Evolutionary conservation across 2,329 filamentous ascomycete species (phyloP).

Genomic region (Hymenoscyphus infarciens): DNA sequence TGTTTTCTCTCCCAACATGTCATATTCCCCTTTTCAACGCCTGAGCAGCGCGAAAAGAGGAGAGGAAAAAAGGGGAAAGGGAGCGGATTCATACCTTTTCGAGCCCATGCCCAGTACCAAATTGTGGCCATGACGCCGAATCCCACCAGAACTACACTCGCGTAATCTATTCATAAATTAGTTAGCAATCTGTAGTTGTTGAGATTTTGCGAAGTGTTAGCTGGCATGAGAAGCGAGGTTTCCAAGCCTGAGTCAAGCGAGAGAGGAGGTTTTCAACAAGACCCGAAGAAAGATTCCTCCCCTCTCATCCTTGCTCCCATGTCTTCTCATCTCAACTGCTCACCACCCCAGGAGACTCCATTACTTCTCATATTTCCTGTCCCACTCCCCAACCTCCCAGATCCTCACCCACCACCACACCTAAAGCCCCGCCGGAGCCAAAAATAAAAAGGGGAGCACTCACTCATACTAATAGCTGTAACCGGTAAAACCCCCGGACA

Average conservation of each 20-base stretch:
- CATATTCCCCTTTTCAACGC: too few species aligned
- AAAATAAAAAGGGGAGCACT: neutral
- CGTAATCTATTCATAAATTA: constrained; percentile 23
- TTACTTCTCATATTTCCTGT: neutral
- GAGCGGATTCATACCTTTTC: constrained; percentile 42
- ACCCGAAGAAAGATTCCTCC: too few species aligned
- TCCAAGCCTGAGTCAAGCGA: neutral
- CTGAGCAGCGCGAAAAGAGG: too few species aligned
- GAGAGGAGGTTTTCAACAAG: neutral
- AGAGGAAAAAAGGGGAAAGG: neutral
- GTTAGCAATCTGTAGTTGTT: neutral
- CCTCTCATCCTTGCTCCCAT: too few species aligned
- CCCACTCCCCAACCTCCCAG: too few species aligned
- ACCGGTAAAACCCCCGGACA: constrained; percentile 59
- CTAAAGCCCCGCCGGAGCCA: neutral
- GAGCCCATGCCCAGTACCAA: constrained; percentile 50
- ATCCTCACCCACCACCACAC: too few species aligned
- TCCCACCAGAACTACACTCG: constrained; percentile 49
- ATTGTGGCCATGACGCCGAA: constrained; percentile 48
- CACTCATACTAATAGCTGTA: constrained; percentile 56
- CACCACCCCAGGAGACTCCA: neutral
- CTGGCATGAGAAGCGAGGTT: neutral
- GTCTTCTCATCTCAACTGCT: neutral
- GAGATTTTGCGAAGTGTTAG: neutral
- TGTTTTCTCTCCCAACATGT: too few species aligned